Evolutionary conservation across 2,329 filamentous ascomycete species (phyloP), one percentile per base, ranked within the genome.

Genomic region (Colletotrichum tropicale): DNA sequence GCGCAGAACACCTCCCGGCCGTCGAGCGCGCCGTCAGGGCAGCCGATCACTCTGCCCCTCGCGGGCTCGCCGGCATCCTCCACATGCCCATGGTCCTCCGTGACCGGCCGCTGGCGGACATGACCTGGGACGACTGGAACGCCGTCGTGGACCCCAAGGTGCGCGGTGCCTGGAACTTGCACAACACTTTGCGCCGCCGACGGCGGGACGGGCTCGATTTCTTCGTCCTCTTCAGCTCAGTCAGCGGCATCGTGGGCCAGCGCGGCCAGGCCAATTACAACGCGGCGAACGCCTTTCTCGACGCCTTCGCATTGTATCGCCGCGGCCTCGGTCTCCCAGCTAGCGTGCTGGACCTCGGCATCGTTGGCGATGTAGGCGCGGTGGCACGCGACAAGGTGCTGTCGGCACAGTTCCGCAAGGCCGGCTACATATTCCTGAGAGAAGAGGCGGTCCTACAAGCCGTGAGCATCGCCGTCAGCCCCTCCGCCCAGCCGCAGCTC

Each of bases 321-420:
- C 73, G 60, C 8, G 64, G 68, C 2, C 77, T 78, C 2, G 85
- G 85, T 5, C 80, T 87, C 6, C 81, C 86, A 1, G 86, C 83
- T 4, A 82, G 83, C 0, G 77, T 80, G 16, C 81, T 89, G 3
- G 80, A 89, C 73, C 81, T 89, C 16, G 83, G 85, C 6, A 75
- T 79, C 6, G 78, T 88, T 6, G 80, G 81, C 3, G 85, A 82
- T 6, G 79, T 84, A 6, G 87, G 87, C 2, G 84, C 81, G 70
- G 78, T 87, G 8, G 71, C 75, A 18, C 64, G 64, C 36, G 38
- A 66, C 21, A 26, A 52, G 24, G 15, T 13, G 6, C 38, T 66
- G 24, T 12, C 38, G 64, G 64, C 64, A 6, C 64, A 52, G 9
- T 66, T 66, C 64, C 64, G 26, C 64, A 66, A 48, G 24, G 24